phyloP scores from a whole-genome alignment of 805 yeast genomes.

The Kazachstania bromeliacearum region DNA sequence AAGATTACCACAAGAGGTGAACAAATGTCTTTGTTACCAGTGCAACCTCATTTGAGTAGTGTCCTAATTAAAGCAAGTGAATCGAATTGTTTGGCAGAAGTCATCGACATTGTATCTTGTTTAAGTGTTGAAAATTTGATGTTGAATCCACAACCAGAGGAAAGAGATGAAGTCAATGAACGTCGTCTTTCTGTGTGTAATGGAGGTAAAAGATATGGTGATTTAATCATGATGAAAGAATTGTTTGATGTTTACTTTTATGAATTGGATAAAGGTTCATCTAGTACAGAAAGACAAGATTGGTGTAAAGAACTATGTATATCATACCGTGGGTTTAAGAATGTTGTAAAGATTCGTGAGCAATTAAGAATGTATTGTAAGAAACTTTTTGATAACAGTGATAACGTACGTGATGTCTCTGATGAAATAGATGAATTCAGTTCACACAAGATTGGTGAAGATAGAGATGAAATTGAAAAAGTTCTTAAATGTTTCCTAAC shows the following conservation, averaged over 20 bases:
- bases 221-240: constrained; percentile 73
- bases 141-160: constrained; percentile 68
- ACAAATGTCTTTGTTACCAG: constrained; percentile 80
- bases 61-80: constrained; percentile 67
- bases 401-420: neutral
- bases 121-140: constrained; percentile 85
- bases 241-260: constrained; percentile 46
- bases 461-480: constrained; percentile 30
- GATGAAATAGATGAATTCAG: constrained; percentile 6
- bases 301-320: constrained; percentile 82
- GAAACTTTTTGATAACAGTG: constrained; percentile 8
- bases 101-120: constrained; percentile 85
- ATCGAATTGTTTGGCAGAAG: constrained; percentile 46
- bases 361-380: constrained; percentile 42
- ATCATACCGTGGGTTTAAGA: constrained; percentile 69
- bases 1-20: constrained; percentile 70
- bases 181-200: constrained; percentile 60
- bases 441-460: constrained; percentile 15
- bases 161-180: constrained; percentile 76
- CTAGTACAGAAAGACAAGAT: constrained; percentile 46
- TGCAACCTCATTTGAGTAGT: constrained; percentile 86
- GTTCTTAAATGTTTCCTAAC: constrained; percentile 70
- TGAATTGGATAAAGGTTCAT: constrained; percentile 9
- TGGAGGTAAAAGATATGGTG: constrained; percentile 70
- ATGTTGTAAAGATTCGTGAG: constrained; percentile 62